These are phyloP conservation scores for Microcera coccophila DNA, from an alignment of 2,329 filamentous ascomycete species.

Conservation along the genomic window DNA sequence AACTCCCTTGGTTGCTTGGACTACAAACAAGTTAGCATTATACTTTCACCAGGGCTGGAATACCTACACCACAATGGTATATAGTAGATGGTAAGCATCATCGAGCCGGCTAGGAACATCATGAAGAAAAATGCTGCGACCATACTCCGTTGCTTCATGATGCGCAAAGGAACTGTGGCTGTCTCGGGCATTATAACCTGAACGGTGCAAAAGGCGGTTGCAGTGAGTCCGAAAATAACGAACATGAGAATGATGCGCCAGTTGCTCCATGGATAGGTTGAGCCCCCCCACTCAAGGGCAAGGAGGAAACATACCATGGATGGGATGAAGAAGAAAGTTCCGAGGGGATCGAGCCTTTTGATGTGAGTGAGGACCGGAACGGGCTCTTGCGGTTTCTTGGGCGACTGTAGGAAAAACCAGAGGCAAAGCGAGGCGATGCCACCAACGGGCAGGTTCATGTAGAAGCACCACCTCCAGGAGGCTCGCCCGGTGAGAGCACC, in stretches of 20 bases:
- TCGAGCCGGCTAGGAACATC: slow-evolving; percentile 45
- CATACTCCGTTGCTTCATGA: slow-evolving; percentile 55
- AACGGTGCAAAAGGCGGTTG: slow-evolving; percentile 46
- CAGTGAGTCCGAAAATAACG: slow-evolving; percentile 45
- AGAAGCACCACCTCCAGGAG: slow-evolving; percentile 57
- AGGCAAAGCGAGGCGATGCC: slow-evolving; percentile 48
- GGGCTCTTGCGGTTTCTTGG: slow-evolving; percentile 29
- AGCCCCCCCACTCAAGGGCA: slow-evolving; percentile 61
- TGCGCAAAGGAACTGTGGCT: slow-evolving; percentile 52
- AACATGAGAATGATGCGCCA: slow-evolving; percentile 54
- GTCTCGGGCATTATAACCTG: slow-evolving; percentile 52
- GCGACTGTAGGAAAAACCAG: slow-evolving; percentile 45
- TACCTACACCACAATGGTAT: slow-evolving; percentile 53
- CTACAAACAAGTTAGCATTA: slow-evolving; percentile 28
- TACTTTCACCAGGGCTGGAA: not conserved
- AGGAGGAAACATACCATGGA: slow-evolving; percentile 57
- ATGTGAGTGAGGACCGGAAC: slow-evolving; percentile 41
- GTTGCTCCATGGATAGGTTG: slow-evolving; percentile 48
- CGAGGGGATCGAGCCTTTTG: slow-evolving; percentile 54
- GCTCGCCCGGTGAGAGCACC: slow-evolving; percentile 48
- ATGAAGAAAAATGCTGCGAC: slow-evolving; percentile 44
- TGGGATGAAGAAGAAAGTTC: slow-evolving; percentile 58
- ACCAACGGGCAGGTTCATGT: slow-evolving; percentile 56
- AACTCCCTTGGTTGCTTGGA: slow-evolving; percentile 54
- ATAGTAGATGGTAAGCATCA: slow-evolving; percentile 54